Conservation (phyloP, 305 asterid genomes). For the Andrographis paniculata region DNA sequence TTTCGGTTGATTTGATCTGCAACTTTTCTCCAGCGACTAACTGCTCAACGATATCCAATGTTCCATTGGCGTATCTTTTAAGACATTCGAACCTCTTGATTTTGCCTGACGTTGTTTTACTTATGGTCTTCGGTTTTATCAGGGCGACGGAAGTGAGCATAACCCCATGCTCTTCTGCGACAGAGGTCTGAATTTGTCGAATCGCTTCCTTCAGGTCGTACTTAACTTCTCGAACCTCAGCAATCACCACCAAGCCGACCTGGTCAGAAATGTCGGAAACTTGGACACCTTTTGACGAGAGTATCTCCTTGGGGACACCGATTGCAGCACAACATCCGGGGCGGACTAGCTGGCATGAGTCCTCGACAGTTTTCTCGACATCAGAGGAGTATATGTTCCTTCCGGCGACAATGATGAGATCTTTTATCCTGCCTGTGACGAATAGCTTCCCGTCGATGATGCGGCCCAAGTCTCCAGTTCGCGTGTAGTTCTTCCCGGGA, state of each 20-base stretch:
- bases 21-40: slow-evolving; percentile 20
- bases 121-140: slow-evolving; percentile 50
- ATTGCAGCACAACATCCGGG: slow-evolving; percentile 81
- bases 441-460: slow-evolving; percentile 42
- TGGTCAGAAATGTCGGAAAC: slow-evolving; percentile 47
- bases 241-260: slow-evolving; percentile 55
- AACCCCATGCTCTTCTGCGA: slow-evolving; percentile 65
- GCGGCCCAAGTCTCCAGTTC: slow-evolving; percentile 71
- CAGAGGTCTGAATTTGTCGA: slow-evolving; percentile 34
- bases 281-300: slow-evolving; percentile 42
- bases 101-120: slow-evolving; percentile 75
- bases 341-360: slow-evolving; percentile 46
- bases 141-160: slow-evolving; percentile 31
- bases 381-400: slow-evolving; percentile 61
- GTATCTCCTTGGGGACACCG: slow-evolving; percentile 52
- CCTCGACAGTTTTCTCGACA: slow-evolving; percentile 65
- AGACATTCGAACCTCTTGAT: slow-evolving; percentile 64
- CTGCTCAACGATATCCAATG: slow-evolving; percentile 33
- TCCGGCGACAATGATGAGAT: slow-evolving; percentile 61
- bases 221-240: slow-evolving; percentile 55
- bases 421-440: slow-evolving; percentile 66
- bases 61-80: slow-evolving; percentile 43
- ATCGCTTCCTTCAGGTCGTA: slow-evolving; percentile 24
- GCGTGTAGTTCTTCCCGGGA: slow-evolving; percentile 34
- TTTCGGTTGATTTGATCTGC: slow-evolving; percentile 11